phyloP scores from a whole-genome alignment of 768 basidiomycete species.

The Trametopsis cervina region DNA sequence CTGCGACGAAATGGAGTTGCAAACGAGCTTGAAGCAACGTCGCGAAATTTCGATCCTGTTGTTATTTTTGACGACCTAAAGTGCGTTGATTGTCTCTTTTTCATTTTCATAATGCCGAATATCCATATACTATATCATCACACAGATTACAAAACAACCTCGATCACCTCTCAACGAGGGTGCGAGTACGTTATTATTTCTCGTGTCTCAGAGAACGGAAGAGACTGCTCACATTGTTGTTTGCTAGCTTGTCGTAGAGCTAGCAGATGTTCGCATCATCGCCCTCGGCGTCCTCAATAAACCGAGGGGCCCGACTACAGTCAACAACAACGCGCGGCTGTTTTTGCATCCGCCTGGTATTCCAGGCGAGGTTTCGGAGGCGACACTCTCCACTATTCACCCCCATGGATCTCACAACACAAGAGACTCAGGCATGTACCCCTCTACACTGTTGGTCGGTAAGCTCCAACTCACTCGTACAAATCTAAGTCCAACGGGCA shows the following conservation, averaged over 20 bases:
- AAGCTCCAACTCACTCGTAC: too few relatives aligned
- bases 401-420: neutral
- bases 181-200: slow-evolving; percentile 41
- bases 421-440: neutral
- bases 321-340: slow-evolving; percentile 62
- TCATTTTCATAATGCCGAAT: slow-evolving; percentile 5
- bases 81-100: slow-evolving; percentile 27
- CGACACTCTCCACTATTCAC: neutral
- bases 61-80: slow-evolving; percentile 71
- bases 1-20: slow-evolving; percentile 72
- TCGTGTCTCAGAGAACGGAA: neutral
- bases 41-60: slow-evolving; percentile 62
- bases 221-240: slow-evolving; percentile 4
- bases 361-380: slow-evolving; percentile 21
- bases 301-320: slow-evolving; percentile 46
- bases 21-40: slow-evolving; percentile 61
- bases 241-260: slow-evolving; percentile 55
- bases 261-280: slow-evolving; percentile 66
- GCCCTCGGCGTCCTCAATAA: slow-evolving; percentile 60
- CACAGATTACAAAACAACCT: slow-evolving; percentile 61
- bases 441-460: too few relatives aligned
- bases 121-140: too few relatives aligned
- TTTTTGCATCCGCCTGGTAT: slow-evolving; percentile 70
- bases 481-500: neutral
- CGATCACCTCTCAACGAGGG: slow-evolving; percentile 57